A percentile compares a stretch with the other conserved stretches of the same genome.
Conservation (phyloP, 495 filamentous ascomycete species). For the Daldinia childiae region DNA sequence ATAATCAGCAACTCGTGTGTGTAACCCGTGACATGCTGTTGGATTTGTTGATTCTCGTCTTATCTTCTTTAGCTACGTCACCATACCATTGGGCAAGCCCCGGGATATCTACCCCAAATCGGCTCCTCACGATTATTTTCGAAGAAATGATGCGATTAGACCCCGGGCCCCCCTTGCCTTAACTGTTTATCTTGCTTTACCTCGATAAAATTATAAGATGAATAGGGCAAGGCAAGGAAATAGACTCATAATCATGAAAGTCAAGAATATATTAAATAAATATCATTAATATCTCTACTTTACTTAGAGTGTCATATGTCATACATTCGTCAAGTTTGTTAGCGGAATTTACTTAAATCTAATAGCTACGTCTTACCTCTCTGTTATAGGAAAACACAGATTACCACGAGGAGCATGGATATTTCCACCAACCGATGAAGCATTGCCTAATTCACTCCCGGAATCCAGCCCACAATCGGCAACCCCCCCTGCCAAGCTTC, state of each 20-base stretch:
- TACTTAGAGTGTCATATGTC: background rate
- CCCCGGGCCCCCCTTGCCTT: background rate
- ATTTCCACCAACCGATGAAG: constrained; percentile 35
- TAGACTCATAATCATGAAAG: background rate
- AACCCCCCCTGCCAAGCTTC: constrained; percentile 43
- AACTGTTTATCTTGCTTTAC: constrained; percentile 3
- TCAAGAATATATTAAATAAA: background rate
- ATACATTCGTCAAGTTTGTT: background rate
- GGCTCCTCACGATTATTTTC: constrained; percentile 9
- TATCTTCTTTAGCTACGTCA: constrained; percentile 12
- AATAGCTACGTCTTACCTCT: background rate
- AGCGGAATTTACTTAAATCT: background rate
- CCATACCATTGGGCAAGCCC: background rate
- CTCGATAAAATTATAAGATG: background rate
- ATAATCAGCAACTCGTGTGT: constrained; percentile 13
- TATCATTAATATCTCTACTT: background rate
- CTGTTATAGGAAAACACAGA: background rate
- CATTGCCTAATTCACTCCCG: constrained; percentile 24
- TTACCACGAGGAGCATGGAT: constrained; percentile 6
- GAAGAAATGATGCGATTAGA: constrained; percentile 29
- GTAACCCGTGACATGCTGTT: constrained; percentile 4
- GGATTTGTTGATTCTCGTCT: constrained; percentile 13
- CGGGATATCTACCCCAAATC: constrained; percentile 26
- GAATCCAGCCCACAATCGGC: constrained; percentile 11
- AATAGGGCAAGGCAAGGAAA: too few species aligned